phyloP scores from a whole-genome alignment of 345 rosid species.

The Gossypium rotundifolium region DNA sequence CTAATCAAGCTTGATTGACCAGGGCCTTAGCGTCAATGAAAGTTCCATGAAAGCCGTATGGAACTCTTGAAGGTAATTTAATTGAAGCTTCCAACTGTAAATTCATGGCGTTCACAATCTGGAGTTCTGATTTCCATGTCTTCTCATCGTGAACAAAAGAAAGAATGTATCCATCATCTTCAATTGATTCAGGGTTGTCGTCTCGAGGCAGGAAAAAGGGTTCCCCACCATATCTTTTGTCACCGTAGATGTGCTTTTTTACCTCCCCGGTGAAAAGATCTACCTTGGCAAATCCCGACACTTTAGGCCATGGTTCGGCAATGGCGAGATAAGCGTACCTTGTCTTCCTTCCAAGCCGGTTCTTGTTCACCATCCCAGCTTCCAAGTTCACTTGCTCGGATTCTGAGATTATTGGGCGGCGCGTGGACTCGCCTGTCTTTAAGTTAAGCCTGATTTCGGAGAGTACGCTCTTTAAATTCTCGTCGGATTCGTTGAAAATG shows the following conservation, averaged over 20 bases:
- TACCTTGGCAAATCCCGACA: conserved; percentile 84
- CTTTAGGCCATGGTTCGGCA: conserved; percentile 98
- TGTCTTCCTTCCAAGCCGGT: conserved; percentile 69
- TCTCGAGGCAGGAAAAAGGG: conserved; percentile 69
- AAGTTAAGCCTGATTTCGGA: conserved; percentile 83
- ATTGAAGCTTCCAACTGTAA: conserved; percentile 63
- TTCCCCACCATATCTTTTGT: conserved; percentile 73
- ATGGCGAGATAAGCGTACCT: conserved; percentile 74
- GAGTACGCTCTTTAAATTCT: conserved; percentile 59
- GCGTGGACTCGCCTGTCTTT: conserved; percentile 70
- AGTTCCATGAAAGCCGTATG: conserved; percentile 97
- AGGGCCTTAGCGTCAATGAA: conserved; percentile 59
- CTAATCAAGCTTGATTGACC: conserved; percentile 52
- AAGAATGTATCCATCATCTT: conserved; percentile 80
- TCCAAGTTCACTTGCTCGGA: conserved; percentile 71
- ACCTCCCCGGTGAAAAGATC: conserved; percentile 72
- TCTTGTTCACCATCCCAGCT: conserved; percentile 96
- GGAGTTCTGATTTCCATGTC: conserved; percentile 77
- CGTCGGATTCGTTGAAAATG: conserved; percentile 88
- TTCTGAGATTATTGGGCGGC: conserved; percentile 53
- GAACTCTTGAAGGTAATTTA: conserved; percentile 81
- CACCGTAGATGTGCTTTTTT: conserved; percentile 58
- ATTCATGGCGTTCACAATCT: conserved; percentile 63
- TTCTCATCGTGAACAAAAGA: conserved; percentile 83
- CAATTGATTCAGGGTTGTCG: conserved; percentile 28